Conservation (phyloP, 352 stramenopile genomes). For the Pythium sukuiense region DNA sequence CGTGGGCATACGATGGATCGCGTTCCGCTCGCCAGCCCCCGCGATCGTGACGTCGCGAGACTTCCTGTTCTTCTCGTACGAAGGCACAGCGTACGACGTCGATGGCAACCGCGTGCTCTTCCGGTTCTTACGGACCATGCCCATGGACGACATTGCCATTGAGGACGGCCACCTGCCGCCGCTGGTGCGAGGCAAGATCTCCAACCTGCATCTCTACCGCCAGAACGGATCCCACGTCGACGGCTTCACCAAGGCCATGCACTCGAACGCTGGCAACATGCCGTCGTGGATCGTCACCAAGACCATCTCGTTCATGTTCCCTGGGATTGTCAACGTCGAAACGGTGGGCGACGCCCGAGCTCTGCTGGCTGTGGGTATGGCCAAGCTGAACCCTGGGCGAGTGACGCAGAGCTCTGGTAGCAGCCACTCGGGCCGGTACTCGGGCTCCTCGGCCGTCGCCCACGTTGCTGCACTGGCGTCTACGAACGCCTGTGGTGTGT, state of each 20-base stretch:
- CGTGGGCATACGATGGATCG: slow-evolving; percentile 44
- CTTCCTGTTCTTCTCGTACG: slow-evolving; percentile 42
- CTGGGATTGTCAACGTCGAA: slow-evolving; percentile 32
- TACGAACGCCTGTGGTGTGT: slow-evolving; percentile 32
- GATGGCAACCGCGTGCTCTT: slow-evolving; percentile 37
- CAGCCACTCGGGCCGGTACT: neutral
- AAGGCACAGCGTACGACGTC: slow-evolving; percentile 32
- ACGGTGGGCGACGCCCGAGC: slow-evolving; percentile 31
- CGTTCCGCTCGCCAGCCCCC: slow-evolving; percentile 36
- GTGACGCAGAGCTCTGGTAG: neutral
- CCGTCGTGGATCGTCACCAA: slow-evolving; percentile 36
- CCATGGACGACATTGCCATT: slow-evolving; percentile 34
- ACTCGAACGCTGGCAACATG: slow-evolving; percentile 34
- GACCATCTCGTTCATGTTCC: slow-evolving; percentile 36
- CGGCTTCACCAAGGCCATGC: slow-evolving; percentile 31
- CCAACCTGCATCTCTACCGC: slow-evolving; percentile 35
- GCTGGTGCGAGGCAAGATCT: slow-evolving; percentile 39
- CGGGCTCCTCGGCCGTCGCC: neutral
- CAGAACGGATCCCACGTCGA: slow-evolving; percentile 35
- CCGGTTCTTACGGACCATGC: slow-evolving; percentile 29
- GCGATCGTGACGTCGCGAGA: slow-evolving; percentile 35
- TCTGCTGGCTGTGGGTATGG: slow-evolving; percentile 25
- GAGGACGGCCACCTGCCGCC: slow-evolving; percentile 15
- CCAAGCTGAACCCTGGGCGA: slow-evolving; percentile 20
- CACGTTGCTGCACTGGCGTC: slow-evolving; percentile 6